Evolutionary conservation across 2,329 filamentous ascomycete species (phyloP), one percentile per base, ranked within the genome.

Genomic region (Aspergillus eucalypticola): DNA sequence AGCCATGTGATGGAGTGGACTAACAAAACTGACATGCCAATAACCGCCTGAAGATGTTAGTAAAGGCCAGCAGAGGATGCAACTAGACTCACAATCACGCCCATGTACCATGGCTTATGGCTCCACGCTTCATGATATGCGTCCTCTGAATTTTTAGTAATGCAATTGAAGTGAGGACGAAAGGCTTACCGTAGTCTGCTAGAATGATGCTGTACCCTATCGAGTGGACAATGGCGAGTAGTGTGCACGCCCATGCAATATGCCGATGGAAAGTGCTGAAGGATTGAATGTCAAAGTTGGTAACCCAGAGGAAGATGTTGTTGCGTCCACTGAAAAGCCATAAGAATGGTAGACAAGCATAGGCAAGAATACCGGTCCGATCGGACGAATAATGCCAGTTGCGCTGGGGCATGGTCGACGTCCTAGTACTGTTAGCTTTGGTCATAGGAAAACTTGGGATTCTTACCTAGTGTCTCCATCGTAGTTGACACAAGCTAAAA

Each of bases 241-340:
- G 59, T 0, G 86, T 86, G 10, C 84, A 79, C 1, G 87, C 78
- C 11, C 87, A 78, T 0, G 87, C 87, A 5, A 86, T 78, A 79
- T 84, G 86, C 0, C 87, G 82, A 68, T 90, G 88, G 54, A 89
- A 88, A 51, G 83, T 82, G 65, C 84, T 89, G 66, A 85, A 89
- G 0, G 85, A 85, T 2, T 80, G 80, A 68, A 86, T 88, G 8
- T 83, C 83, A 85, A 86, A 90, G 0, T 86, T 85, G 0, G 87
- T 89, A 0, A 85, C 66, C 84, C 84, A 87, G 58, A 88, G 75
- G 11, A 89, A 78, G 0, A 86, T 62, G 57, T 90, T 88, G 62
- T 90, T 90, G 7, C 87, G 78, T 72, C 84, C 83, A 2, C 83
- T 83, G 64, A 90, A 89, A 0, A 89, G 70, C 86, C 86, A 89